Evolutionary conservation across 345 rosid species (phyloP).

Genomic region (Populus davidiana): DNA sequence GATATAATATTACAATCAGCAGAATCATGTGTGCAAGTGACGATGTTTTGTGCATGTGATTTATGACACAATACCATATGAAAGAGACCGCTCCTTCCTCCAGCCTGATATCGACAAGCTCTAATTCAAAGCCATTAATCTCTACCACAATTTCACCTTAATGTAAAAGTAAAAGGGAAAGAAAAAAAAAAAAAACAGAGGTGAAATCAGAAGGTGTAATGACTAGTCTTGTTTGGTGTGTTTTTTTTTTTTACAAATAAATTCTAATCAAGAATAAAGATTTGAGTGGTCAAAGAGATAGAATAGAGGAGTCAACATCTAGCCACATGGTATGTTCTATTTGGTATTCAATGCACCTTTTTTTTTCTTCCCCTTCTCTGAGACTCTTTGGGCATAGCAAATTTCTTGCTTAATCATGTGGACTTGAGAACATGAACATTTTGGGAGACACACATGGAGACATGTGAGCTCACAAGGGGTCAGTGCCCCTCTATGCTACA

Average conservation of each 20-base stretch:
- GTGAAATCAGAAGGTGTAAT: no score
- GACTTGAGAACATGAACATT: constrained; percentile 31
- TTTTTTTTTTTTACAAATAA: background rate
- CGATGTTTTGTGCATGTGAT: constrained; percentile 8
- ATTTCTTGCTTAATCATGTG: constrained; percentile 26
- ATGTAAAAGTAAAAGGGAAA: no score
- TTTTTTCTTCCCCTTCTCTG: background rate
- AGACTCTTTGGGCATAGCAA: background rate
- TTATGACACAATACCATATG: background rate
- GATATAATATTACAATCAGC: constrained; percentile 10
- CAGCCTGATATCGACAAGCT: background rate
- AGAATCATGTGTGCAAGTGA: background rate
- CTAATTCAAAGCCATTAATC: background rate
- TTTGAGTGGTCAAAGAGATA: constrained; percentile 33
- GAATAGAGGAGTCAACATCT: constrained; percentile 36
- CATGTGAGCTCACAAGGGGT: constrained; percentile 44
- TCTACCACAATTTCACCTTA: background rate
- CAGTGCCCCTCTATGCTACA: background rate
- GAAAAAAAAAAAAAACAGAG: no score
- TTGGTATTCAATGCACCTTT: constrained; percentile 27
- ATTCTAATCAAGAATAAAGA: background rate
- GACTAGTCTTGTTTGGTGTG: no score
- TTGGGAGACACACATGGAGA: constrained; percentile 42
- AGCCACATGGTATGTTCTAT: constrained; percentile 46
- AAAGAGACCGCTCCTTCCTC: background rate